A percentile compares a stretch with the other conserved stretches of the same genome.
Conservation (phyloP, 257 asterid species). For the Solanum boliviense region DNA sequence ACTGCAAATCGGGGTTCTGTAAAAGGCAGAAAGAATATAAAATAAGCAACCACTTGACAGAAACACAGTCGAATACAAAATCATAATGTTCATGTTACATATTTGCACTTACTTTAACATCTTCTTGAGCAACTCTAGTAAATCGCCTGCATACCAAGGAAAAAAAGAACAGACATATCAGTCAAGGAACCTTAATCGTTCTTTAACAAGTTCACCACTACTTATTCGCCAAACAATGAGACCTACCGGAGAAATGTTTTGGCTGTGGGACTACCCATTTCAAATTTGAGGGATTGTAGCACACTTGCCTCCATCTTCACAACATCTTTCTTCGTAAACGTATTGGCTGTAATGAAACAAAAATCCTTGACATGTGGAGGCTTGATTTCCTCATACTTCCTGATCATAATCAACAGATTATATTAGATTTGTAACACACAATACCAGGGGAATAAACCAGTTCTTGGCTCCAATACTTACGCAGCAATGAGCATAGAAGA, state of each 20-base stretch:
- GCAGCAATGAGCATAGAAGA: constrained; percentile 95
- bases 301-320: constrained; percentile 85
- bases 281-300: constrained; percentile 58
- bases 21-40: background rate
- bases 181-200: background rate
- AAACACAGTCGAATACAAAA: background rate
- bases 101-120: constrained; percentile 28
- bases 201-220: background rate
- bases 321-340: constrained; percentile 44
- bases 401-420: constrained; percentile 6
- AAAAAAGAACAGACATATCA: background rate
- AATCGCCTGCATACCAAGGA: constrained; percentile 19
- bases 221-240: background rate
- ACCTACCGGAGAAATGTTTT: background rate
- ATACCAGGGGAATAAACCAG: background rate
- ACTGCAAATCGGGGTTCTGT: constrained; percentile 39
- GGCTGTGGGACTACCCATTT: constrained; percentile 64
- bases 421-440: background rate
- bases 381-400: constrained; percentile 85
- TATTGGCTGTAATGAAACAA: constrained; percentile 67
- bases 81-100: background rate
- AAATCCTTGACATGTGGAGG: constrained; percentile 71
- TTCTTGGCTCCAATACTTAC: constrained; percentile 28
- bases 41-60: background rate
- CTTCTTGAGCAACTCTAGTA: constrained; percentile 42